Base-by-base conservation (phyloP, 1,284 basidiomycete species). In the Golubevia pallescens region DNA sequence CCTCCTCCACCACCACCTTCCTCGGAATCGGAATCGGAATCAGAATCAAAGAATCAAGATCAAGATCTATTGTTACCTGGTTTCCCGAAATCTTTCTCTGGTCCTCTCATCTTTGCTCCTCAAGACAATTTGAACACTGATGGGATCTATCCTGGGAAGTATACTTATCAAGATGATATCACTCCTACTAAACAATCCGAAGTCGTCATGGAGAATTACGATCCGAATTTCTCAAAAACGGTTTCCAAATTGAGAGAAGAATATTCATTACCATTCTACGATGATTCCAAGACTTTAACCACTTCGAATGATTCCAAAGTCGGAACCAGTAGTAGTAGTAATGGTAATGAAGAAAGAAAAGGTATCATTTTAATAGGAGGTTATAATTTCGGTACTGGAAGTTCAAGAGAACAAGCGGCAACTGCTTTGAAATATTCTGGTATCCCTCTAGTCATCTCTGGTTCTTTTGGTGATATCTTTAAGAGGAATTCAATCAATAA, bases 401-500 rank as follows among this genome's bases (percentile, higher is more conserved):
- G 94, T 0, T 97, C 95, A n/a, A 91, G 96, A 60, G 96, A 99
- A 87, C 96, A 99, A 86, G 96, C 96, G 1, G 97, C 97, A 14
- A 99, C 96, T 0, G 96, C 96, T 1, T 91, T 99, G 74, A 95
- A 96, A 86, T 90, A 95, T 23, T 93, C 96, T 0, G 95, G 96
- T 7, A 88, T 99, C 7, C 94, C 95, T 0, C 88, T 97, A 60
- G 95, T 99, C 62, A 90, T 99, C 67, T 94, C 94, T 28, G 97
- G 95, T 56, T 95, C 93, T 32, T 99, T 99, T 80, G 96, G 97
- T 16, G 97, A 99, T 86, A 98, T 99, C 77, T 99, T 97, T 89
- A 98, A 99, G 88, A 91, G 96, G 38, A 99, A 99, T 86, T 92
- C 94, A 14, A 99, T 99, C 88, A 99, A 99, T 88, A 99, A 99